Evolutionary conservation across 208 protist species (phyloP).

Genomic region (Acanthamoeba healyi): DNA sequence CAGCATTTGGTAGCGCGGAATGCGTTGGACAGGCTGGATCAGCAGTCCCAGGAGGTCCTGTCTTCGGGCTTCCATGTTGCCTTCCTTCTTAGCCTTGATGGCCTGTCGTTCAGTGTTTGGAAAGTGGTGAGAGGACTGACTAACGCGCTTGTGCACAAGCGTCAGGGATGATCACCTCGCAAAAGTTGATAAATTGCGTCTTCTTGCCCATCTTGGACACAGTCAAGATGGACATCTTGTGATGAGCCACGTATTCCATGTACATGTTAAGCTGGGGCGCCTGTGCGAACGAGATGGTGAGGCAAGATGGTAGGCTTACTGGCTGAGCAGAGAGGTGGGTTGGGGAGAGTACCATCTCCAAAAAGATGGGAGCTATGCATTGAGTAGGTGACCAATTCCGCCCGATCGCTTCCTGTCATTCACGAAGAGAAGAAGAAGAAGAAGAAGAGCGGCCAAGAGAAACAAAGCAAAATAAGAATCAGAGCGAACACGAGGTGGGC

Average conservation of each 20-base stretch:
- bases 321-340: neutral
- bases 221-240: slow-evolving; percentile 19
- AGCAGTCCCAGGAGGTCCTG: slow-evolving; percentile 22
- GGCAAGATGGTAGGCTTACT: neutral
- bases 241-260: slow-evolving; percentile 41
- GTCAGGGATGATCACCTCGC: neutral
- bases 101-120: neutral
- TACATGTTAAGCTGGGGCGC: slow-evolving; percentile 2
- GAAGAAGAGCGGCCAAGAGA: neutral
- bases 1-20: slow-evolving; percentile 52
- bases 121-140: too few relatives aligned
- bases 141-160: too few relatives aligned
- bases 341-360: neutral
- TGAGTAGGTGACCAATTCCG: slow-evolving; percentile 21
- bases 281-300: neutral
- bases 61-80: slow-evolving; percentile 6
- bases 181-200: slow-evolving; percentile 6
- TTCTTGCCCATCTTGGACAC: slow-evolving; percentile 26
- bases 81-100: slow-evolving; percentile 20
- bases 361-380: neutral
- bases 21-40: slow-evolving; percentile 62
- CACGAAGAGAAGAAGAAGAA: neutral
- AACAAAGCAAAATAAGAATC: neutral
- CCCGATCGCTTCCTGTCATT: neutral
- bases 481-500: neutral